These are phyloP conservation scores for Tetrapisispora nanseiensis DNA, from an alignment of 805 yeast genomes.

Conservation along the genomic window DNA sequence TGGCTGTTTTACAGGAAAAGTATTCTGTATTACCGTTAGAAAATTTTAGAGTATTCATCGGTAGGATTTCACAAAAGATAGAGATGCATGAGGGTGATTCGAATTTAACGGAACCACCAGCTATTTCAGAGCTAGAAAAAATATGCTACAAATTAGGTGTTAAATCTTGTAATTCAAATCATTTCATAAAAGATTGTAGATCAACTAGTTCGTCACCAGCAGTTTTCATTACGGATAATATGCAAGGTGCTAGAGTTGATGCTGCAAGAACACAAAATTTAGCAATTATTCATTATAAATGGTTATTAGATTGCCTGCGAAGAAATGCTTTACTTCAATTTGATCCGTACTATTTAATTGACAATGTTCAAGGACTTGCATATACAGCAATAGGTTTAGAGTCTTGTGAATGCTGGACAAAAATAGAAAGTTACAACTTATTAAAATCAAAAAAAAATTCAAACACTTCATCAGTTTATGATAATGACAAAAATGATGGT, in stretches of 20 bases:
- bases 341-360: slow-evolving; percentile 26
- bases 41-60: slow-evolving; percentile 22
- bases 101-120: neutral
- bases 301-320: slow-evolving; percentile 35
- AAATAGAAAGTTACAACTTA: neutral
- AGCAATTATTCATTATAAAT: slow-evolving; percentile 34
- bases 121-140: slow-evolving; percentile 7
- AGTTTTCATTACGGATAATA: slow-evolving; percentile 22
- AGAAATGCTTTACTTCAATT: slow-evolving; percentile 34
- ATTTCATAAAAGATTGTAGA: slow-evolving; percentile 11
- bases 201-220: slow-evolving; percentile 3
- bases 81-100: neutral
- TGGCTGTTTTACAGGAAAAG: slow-evolving; percentile 10
- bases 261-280: slow-evolving; percentile 34
- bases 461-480: neutral
- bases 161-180: slow-evolving; percentile 10
- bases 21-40: slow-evolving; percentile 16
- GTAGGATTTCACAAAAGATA: slow-evolving; percentile 13
- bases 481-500: neutral
- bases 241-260: slow-evolving; percentile 22
- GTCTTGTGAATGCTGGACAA: slow-evolving; percentile 25
- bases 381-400: slow-evolving; percentile 27
- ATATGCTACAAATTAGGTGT: slow-evolving; percentile 11
- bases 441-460: neutral
- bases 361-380: slow-evolving; percentile 10